Base-by-base conservation (phyloP, 2,329 filamentous ascomycete genomes). In the Coniochaeta pulveracea region DNA sequence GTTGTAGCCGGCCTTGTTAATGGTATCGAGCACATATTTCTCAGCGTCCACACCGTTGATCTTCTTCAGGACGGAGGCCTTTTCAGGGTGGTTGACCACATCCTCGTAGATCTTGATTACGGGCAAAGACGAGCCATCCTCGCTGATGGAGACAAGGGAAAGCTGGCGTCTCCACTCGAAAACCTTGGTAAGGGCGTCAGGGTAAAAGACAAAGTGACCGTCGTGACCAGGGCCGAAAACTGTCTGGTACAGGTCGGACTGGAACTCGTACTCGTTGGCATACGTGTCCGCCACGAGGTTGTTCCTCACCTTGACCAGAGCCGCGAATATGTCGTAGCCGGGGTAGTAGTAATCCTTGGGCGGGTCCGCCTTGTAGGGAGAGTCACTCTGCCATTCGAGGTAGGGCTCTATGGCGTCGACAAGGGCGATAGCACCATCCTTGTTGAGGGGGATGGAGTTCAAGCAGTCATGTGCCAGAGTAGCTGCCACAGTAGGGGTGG, bases 91-190 rank as follows among this genome's bases (percentile, higher is more conserved):
- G 2, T 42, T 40, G 12, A 47, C 36, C 9, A 44, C 28, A 11
- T 43, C 37, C 37, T 43, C 38, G 34, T 74, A 72, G 3, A 73
- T 55, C 35, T 64, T 66, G n/a, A 77, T 60, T 9, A 64, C 59
- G 37, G 54, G 51, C 34, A 51, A 36, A 7, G 43, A 42, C 11
- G 34, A 34, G 33, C 50, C 46, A 16, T 58, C 52, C 26, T 57
- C 47, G 40, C 52, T 54, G 32, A 57, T 44, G 5, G 57, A 60
- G 5, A 59, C 49, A 46, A 78, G 39, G 48, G 60, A 52, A 38
- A 35, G 47, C 39, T 36, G 51, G 42, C 41, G 52, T 38, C 46
- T 48, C 47, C 50, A 62, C 34, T 57, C 49, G 25, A 63, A 50
- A 5, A 53, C 55, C 4, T 42, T 43, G 6, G 52, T 54, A 26